Evolutionary conservation across 2,329 filamentous ascomycete genomes (phyloP), one percentile per base, ranked within the genome.

Genomic region (Fusarium verrucosum): DNA sequence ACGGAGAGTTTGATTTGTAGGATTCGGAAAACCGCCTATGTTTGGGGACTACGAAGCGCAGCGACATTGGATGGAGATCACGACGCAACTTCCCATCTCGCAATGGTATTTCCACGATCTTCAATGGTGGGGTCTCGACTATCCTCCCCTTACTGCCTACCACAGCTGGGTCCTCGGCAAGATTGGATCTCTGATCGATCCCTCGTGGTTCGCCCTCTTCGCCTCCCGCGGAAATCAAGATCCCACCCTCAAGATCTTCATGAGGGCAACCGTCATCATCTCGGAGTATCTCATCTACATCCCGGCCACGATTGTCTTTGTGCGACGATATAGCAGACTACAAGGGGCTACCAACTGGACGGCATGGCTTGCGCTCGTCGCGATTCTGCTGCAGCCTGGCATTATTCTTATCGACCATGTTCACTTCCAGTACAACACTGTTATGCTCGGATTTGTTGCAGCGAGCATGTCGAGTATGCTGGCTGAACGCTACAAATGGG

Each of bases 41-140:
- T 91, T 94, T 74, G 95, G 95, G 67, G 95, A 99, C 78, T 99
- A 97, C 79, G 95, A 99, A 81, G 95, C 96, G 5, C 95, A 99
- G 77, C 83, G 95, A 70, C 95, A 99, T 78, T 99, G 95, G 95
- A 97, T 99, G 94, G 95, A 99, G 74, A 83, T 99, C 66, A 97
- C 95, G 3, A 91, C 87, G 10, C 87, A 97, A 58, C 82, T 99
- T 3, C 95, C 95, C 14, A 84, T 96, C 33, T 95, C 92, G 11
- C 91, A 95, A 76, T 99, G 96, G 95, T 99, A 99, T 78, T 97
- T 96, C 74, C 92, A 99, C 76, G 94, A 99, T 75, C 82, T 98
- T 40, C 85, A 94, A 73, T 99, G 94, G 89, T 99, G 95, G 95
- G 96, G 96, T 1, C 84, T 99, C 68, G 95, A 99, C 79, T 99